A percentile compares a stretch with the other conserved stretches of the same genome.
Conservation (phyloP, 2,329 filamentous ascomycete species). For the Phialemonium atrogriseum region DNA sequence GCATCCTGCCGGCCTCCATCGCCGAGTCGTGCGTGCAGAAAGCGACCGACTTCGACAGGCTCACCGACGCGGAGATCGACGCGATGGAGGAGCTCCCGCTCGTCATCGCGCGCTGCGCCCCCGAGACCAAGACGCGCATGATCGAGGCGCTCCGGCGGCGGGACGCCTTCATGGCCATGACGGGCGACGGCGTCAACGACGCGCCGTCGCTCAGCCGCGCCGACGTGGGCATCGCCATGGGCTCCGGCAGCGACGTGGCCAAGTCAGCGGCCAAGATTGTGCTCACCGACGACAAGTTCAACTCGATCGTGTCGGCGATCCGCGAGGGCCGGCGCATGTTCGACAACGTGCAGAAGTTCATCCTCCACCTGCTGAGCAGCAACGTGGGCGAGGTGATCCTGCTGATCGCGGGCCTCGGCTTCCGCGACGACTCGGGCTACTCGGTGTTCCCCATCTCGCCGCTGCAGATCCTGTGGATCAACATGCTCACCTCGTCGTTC, state of each 20-base stretch:
- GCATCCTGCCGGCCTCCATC: slow-evolving; percentile 51
- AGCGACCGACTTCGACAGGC: slow-evolving; percentile 68
- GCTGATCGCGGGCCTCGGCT: slow-evolving; percentile 71
- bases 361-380: slow-evolving; percentile 69
- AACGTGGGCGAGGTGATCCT: slow-evolving; percentile 81
- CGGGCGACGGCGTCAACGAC: slow-evolving; percentile 82
- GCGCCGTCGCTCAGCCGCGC: slow-evolving; percentile 72
- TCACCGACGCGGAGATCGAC: slow-evolving; percentile 70
- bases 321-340: slow-evolving; percentile 79
- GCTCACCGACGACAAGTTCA: slow-evolving; percentile 81
- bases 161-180: slow-evolving; percentile 74
- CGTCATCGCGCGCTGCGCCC: slow-evolving; percentile 77
- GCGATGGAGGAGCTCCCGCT: slow-evolving; percentile 65
- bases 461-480: slow-evolving; percentile 87
- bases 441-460: slow-evolving; percentile 83
- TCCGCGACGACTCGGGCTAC: slow-evolving; percentile 61
- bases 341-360: slow-evolving; percentile 84
- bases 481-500: slow-evolving; percentile 83
- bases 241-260: slow-evolving; percentile 77
- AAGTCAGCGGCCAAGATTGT: slow-evolving; percentile 79
- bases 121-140: slow-evolving; percentile 84
- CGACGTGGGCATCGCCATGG: slow-evolving; percentile 87
- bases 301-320: slow-evolving; percentile 74
- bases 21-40: slow-evolving; percentile 65
- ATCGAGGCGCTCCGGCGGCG: slow-evolving; percentile 79